Conservation (phyloP, 1,139 yeast genomes). For the Sugiyamaella sp. region DNA sequence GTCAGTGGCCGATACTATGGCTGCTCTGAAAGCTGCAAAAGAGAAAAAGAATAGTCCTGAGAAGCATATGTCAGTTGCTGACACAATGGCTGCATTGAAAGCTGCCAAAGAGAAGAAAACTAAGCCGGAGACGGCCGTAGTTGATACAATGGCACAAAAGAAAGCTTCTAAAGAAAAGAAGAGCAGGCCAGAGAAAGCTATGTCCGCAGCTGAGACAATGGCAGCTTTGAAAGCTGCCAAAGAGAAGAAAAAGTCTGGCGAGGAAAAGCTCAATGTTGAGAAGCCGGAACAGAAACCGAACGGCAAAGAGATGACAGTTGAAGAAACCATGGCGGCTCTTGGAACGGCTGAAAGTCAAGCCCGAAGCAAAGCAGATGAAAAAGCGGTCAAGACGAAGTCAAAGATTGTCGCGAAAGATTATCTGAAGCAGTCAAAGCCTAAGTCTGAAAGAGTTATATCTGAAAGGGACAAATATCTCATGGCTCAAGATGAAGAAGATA, state of each 20-base stretch:
- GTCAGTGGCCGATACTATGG: constrained; percentile 44
- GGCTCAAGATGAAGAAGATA: constrained; percentile 72
- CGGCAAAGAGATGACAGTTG: no score
- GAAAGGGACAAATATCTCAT: constrained; percentile 45
- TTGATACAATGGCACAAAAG: background rate
- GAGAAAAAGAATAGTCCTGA: constrained; percentile 16
- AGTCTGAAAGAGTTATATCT: constrained; percentile 27
- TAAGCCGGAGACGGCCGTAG: background rate
- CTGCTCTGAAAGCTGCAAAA: constrained; percentile 44
- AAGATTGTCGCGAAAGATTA: constrained; percentile 19
- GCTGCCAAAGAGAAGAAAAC: constrained; percentile 22
- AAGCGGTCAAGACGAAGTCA: constrained; percentile 22
- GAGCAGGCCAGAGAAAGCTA: constrained; percentile 27
- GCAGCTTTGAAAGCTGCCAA: constrained; percentile 27
- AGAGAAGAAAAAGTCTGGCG: constrained; percentile 13
- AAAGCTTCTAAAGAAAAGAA: background rate
- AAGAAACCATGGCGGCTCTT: constrained; percentile 36
- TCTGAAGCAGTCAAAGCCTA: constrained; percentile 16
- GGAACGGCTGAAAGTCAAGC: constrained; percentile 26
- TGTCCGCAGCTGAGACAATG: constrained; percentile 24
- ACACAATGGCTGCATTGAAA: constrained; percentile 26
- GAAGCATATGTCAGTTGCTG: constrained; percentile 30
- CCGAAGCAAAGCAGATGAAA: constrained; percentile 17
- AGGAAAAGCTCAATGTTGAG: no score
- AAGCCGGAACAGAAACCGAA: no score